phyloP scores from a whole-genome alignment of 371 early-diverging fungal genomes.

The Actinomortierella ambigua region DNA sequence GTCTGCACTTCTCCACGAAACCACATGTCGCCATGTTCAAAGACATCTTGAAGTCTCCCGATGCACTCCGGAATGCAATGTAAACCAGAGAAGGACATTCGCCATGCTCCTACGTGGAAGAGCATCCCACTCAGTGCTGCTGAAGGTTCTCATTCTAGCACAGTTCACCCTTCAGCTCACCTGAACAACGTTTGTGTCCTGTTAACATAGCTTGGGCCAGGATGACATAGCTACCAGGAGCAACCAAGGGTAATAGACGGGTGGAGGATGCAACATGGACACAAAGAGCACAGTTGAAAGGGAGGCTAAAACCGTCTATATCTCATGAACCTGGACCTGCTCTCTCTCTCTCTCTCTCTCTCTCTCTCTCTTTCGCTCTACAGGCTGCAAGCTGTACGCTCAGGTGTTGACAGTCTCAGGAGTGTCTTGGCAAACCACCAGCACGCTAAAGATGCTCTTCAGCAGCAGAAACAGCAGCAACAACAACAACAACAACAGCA shows the following conservation, averaged over 20 bases:
- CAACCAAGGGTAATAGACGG: constrained; percentile 30
- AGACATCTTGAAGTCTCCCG: constrained; percentile 35
- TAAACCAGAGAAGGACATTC: too few species aligned
- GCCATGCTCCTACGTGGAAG: too few species aligned
- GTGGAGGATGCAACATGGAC: not conserved
- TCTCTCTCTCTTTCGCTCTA: not conserved
- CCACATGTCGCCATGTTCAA: constrained; percentile 28
- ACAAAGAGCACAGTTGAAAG: not conserved
- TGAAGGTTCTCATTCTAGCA: too few species aligned
- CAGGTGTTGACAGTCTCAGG: constrained; percentile 38
- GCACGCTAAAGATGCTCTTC: constrained; percentile 2
- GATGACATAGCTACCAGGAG: constrained; percentile 36
- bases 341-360: constrained; percentile 1
- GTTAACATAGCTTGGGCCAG: constrained; percentile 21
- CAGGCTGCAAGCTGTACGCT: constrained; percentile 38
- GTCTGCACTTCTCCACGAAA: too few species aligned
- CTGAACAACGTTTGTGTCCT: not conserved
- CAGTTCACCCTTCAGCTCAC: too few species aligned
- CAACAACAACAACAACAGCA: constrained; percentile 10
- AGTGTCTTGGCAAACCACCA: constrained; percentile 27
- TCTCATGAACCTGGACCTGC: not conserved
- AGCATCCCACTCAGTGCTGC: too few species aligned
- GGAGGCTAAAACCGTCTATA: not conserved
- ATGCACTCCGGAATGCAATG: constrained; percentile 35
- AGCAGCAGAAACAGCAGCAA: not conserved